A percentile compares a stretch with the other conserved stretches of the same genome.
Conservation (phyloP, 2,329 filamentous ascomycete species). For the Amesomyces nigricolor region DNA sequence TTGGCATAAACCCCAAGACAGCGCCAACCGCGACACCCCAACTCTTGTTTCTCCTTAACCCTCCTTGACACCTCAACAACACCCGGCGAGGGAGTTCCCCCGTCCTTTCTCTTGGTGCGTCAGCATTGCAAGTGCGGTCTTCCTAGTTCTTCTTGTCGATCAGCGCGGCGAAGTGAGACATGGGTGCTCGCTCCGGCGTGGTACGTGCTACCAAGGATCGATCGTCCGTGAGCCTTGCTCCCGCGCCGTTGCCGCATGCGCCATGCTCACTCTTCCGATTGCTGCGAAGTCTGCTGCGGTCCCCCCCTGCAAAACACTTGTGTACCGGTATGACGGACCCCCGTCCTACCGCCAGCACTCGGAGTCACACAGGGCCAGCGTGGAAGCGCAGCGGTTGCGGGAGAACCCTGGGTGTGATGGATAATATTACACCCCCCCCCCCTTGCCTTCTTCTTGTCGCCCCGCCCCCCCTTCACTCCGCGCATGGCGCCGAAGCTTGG, state of each 20-base stretch:
- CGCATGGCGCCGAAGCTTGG: slow-evolving; percentile 24
- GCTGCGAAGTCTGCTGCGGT: slow-evolving; percentile 32
- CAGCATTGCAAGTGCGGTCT: slow-evolving; percentile 1
- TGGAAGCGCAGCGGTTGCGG: slow-evolving; percentile 17
- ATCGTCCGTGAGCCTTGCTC: slow-evolving; percentile 29
- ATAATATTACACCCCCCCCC: slow-evolving; percentile 9
- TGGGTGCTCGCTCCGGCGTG: slow-evolving; percentile 35
- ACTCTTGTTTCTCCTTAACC: background rate
- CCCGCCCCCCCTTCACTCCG: slow-evolving; percentile 4
- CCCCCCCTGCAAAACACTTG: slow-evolving; percentile 37
- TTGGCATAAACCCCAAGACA: background rate
- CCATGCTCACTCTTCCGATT: slow-evolving; percentile 37
- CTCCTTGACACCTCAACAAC: background rate
- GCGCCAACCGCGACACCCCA: background rate
- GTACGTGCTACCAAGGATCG: slow-evolving; percentile 34
- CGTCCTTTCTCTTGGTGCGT: slow-evolving; percentile 2
- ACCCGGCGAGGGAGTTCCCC: background rate
- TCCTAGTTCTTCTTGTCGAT: slow-evolving; percentile 4
- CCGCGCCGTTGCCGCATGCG: slow-evolving; percentile 33
- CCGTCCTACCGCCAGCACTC: slow-evolving; percentile 16
- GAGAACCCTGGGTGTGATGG: slow-evolving; percentile 17
- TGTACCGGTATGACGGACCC: slow-evolving; percentile 22
- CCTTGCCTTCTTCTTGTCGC: background rate
- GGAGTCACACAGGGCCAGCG: slow-evolving; percentile 24
- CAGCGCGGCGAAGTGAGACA: slow-evolving; percentile 24